A percentile compares a stretch with the other conserved stretches of the same genome.
phyloP scores from a whole-genome alignment of 257 asterid species.

The Lithospermum erythrorhizon region DNA sequence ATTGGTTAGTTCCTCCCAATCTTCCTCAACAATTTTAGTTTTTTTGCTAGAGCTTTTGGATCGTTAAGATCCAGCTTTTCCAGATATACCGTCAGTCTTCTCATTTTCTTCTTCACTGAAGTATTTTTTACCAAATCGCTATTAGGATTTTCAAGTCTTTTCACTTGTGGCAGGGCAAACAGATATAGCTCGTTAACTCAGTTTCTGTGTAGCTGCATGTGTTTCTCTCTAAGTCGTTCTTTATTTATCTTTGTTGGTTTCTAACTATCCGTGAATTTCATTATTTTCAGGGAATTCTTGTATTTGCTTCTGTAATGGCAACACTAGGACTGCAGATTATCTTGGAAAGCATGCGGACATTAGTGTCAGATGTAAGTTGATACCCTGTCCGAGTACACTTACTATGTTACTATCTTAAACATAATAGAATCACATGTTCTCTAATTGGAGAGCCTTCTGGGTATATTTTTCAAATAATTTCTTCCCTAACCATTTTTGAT shows the following conservation, averaged over 20 bases:
- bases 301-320: constrained; percentile 54
- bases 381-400: neutral
- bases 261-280: constrained; percentile 4
- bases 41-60: neutral
- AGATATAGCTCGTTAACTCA: neutral
- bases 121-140: neutral
- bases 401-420: neutral
- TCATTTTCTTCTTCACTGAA: neutral
- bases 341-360: constrained; percentile 39
- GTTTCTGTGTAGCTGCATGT: neutral
- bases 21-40: neutral
- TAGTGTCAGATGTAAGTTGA: constrained; percentile 30
- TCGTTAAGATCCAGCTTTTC: too few species aligned
- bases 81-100: neutral
- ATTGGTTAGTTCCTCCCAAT: constrained; percentile 29
- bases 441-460: neutral
- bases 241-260: neutral
- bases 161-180: neutral
- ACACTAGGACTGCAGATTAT: constrained; percentile 47
- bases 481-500: neutral
- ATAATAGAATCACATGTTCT: neutral
- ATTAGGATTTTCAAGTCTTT: neutral
- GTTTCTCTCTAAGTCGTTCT: neutral
- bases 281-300: constrained; percentile 45
- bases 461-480: too few species aligned